Evolutionary conservation across 1,139 yeast species (phyloP), one percentile per base, ranked within the genome.

Genomic region (Geotrichum carabidarum): DNA sequence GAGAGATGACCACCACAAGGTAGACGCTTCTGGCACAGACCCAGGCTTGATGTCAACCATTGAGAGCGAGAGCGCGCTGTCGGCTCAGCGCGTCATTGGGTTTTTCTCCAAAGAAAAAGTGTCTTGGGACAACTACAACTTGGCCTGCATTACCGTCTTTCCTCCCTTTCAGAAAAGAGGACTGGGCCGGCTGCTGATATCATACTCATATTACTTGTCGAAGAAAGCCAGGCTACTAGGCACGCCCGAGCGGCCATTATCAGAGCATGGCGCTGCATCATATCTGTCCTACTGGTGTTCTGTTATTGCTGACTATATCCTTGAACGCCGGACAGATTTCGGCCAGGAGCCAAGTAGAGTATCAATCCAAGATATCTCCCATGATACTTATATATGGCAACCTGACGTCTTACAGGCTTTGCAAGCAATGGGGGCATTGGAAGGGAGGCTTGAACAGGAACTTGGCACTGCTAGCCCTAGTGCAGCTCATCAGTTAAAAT

Each of bases 241-340:
- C 56, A 95, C 97, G 0, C 99, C 99, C 0, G 99, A 93, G 67
- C 79, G 83, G 60, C 99, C 99, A 0, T 73, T 93, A 17, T 86
- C 96, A 5, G 84, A 85, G 0, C 86, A 81, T 68, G 99, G 99
- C 0, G 77, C 78, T 51, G 73, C 81, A 4, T 80, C 91, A 4
- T 93, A 90, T 64, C 64, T 86, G 36, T 73, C 78, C n/a, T 91
- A 79, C 68, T 93, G 99, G 99, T 76, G 87, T 12, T 75, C 76
- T 48, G 66, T 73, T 2, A 61, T 85, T 1, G 74, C 78, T 0
- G 65, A 74, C 54, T 74, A 71, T 51, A 61, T 81, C 41, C 53
- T 74, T n/a, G 45, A 54, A n/a, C 47, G 34, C 40, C 48, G 41
- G 11, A 35, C 31, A n/a, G 30, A 42, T 12, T 18, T 12, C 5